phyloP scores from a whole-genome alignment of 2,329 filamentous ascomycete genomes.

The Aspergillus texensis region DNA sequence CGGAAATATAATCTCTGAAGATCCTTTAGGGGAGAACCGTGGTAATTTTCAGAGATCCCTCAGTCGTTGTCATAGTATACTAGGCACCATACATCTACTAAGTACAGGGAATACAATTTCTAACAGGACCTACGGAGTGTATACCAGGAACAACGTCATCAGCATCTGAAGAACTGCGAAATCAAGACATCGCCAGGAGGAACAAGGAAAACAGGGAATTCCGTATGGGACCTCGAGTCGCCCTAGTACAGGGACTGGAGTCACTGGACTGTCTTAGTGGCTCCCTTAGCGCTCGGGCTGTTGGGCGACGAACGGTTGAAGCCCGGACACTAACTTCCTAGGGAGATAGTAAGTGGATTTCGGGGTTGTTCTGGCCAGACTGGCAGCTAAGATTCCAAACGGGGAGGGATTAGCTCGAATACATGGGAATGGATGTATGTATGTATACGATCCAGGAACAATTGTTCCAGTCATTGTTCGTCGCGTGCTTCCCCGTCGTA shows the following conservation, averaged over 20 bases:
- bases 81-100: background rate
- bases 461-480: background rate
- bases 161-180: background rate
- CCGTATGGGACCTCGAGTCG: conserved; percentile 12
- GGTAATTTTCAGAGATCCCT: background rate
- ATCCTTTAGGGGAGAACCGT: background rate
- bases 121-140: background rate
- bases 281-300: conserved; percentile 14
- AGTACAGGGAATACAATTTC: background rate
- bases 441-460: conserved; percentile 2
- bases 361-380: conserved; percentile 11
- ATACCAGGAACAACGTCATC: background rate
- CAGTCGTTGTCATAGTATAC: background rate
- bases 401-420: background rate
- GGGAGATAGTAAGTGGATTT: conserved; percentile 1
- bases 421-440: background rate
- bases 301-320: conserved; percentile 15
- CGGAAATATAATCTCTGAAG: conserved; percentile 1
- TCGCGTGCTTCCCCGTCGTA: background rate
- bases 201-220: conserved; percentile 5
- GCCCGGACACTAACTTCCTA: conserved; percentile 7
- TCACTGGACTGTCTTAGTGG: conserved; percentile 15
- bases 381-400: conserved; percentile 2
- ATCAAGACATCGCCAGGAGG: background rate
- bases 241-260: conserved; percentile 13